Conservation (phyloP, 768 basidiomycete genomes). For the Leccinum sublutescens region DNA sequence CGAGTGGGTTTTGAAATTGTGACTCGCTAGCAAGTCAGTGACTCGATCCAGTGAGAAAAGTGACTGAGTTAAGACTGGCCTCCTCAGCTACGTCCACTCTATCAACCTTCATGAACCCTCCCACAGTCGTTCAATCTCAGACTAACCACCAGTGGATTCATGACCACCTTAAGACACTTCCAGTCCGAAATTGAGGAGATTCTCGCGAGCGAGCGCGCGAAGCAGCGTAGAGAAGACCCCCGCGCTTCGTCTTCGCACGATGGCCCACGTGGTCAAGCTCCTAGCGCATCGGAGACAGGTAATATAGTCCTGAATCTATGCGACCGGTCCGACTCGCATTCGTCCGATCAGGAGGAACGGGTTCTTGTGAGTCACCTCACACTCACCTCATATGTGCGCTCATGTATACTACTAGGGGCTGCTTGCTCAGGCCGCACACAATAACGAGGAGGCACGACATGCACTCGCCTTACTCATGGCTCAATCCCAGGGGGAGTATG, state of each 20-base stretch:
- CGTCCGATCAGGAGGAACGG: constrained; percentile 17
- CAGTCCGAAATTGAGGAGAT: constrained; percentile 81
- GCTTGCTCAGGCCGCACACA: constrained; percentile 33
- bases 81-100: constrained; percentile 2
- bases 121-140: constrained; percentile 2
- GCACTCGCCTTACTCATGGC: constrained; percentile 66
- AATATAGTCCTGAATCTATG: neutral
- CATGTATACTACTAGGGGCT: constrained; percentile 35
- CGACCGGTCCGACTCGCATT: constrained; percentile 3
- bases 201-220: constrained; percentile 61
- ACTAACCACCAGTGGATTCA: constrained; percentile 6
- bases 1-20: neutral
- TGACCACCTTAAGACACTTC: constrained; percentile 36
- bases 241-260: constrained; percentile 18
- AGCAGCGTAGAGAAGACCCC: constrained; percentile 45
- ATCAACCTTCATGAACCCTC: constrained; percentile 15
- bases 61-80: neutral
- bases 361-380: constrained; percentile 15
- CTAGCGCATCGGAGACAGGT: neutral
- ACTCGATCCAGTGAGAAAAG: neutral
- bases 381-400: neutral
- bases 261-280: constrained; percentile 50
- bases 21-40: neutral
- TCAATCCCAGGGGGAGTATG: constrained; percentile 67
- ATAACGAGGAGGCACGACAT: constrained; percentile 60